Conservation (phyloP, 2,329 filamentous ascomycete species). For the Teratosphaeria zuluensis region DNA sequence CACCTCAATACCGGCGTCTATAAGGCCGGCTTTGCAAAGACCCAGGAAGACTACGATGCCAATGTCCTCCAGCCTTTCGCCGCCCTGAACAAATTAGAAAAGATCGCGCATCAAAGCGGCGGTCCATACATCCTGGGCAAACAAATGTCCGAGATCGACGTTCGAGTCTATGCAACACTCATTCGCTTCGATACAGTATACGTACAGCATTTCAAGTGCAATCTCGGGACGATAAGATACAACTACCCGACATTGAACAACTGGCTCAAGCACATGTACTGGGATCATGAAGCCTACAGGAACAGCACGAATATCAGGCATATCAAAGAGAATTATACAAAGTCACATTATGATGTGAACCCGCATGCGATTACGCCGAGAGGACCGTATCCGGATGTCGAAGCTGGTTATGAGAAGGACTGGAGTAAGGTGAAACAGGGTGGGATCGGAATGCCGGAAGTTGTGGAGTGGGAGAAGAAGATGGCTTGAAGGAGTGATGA, state of each 20-base stretch:
- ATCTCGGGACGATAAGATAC: conserved; percentile 48
- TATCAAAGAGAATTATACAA: conserved; percentile 60
- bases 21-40: conserved; percentile 49
- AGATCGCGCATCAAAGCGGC: conserved; percentile 34
- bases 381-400: conserved; percentile 51
- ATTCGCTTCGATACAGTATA: conserved; percentile 54
- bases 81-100: conserved; percentile 50
- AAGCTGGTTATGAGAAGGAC: conserved; percentile 42
- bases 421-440: conserved; percentile 41
- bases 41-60: conserved; percentile 47
- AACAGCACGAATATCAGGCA: conserved; percentile 56
- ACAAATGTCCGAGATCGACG: conserved; percentile 49
- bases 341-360: conserved; percentile 51
- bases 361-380: conserved; percentile 53
- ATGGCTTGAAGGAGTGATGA: no score
- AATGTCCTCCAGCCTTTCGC: conserved; percentile 48
- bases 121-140: conserved; percentile 49
- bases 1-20: conserved; percentile 54
- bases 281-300: conserved; percentile 44
- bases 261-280: conserved; percentile 52
- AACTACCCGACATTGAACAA: conserved; percentile 52
- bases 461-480: conserved; percentile 24
- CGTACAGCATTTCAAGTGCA: conserved; percentile 59
- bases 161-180: conserved; percentile 48
- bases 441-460: conserved; percentile 34